Evolutionary conservation across 192 early-diverging fungal species (phyloP), one percentile per base, ranked within the genome.

Genomic region (Lobosporangium transversale): DNA sequence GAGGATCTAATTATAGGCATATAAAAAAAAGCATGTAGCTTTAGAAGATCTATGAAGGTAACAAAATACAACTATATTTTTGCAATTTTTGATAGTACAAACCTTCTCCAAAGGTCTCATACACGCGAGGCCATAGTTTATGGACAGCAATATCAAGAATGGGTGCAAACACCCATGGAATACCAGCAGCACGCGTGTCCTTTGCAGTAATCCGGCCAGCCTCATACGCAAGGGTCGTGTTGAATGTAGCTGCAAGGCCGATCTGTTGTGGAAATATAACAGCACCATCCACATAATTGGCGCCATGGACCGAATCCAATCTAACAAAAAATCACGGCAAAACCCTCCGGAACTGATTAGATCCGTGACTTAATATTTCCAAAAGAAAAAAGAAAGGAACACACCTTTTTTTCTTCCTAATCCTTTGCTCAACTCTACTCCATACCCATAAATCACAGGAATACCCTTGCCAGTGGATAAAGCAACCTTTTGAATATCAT

Each of bases 81-180:
- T 50, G 23, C 29, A 27, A 42, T 9, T 9, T 17, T 42, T 17
- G 17, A 17, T 12, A 42, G 5, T 23, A 12, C 31, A 29, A 48
- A 63, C 69, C 69, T 62, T 76, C 73, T 0, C 73, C 73, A 81
- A 87, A 85, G 62, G 79, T 81, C 56, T 87, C 84, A 59, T 87
- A 87, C 4, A 78, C 81, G 11, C 86, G 84, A 9, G 86, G 80
- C 84, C 81, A 86, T 35, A 84, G 68, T 75, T 88, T 88, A 58
- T 88, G 84, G 29, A 87, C 83, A 1, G 81, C 78, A 42, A 90
- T 42, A 49, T 90, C 89, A 33, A 87, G 60, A 30, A 88, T 71
- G 0, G 89, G 86, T 0, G 82, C 84, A 85, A 90, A 88, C 21
- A 86, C 76, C 89, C 89, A 90, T 31, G 86, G 89, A 17, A 82